Conservation (phyloP, 495 filamentous ascomycete genomes). For the Penicillium coprophilum region DNA sequence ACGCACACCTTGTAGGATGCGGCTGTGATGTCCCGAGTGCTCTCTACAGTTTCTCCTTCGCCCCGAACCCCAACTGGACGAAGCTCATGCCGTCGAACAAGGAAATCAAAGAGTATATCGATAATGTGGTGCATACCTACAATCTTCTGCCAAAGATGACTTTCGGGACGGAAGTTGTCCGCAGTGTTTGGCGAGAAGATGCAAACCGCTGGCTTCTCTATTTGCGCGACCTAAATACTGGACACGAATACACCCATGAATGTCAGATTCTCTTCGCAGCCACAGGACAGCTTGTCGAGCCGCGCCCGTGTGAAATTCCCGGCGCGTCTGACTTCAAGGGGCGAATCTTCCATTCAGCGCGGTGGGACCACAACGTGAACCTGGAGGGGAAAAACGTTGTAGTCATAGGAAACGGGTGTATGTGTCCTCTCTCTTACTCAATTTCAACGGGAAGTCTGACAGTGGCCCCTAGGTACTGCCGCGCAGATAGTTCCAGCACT, state of each 20-base stretch:
- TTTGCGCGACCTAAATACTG: slow-evolving; percentile 36
- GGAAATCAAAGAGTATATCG: slow-evolving; percentile 50
- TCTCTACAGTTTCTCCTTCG: no score
- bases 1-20: no score
- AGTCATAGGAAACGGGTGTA: slow-evolving; percentile 53
- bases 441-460: no score
- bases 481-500: slow-evolving; percentile 46
- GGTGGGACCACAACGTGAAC: slow-evolving; percentile 57
- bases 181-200: slow-evolving; percentile 42
- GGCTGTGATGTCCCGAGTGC: no score
- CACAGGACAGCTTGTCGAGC: slow-evolving; percentile 46
- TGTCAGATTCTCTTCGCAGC: slow-evolving; percentile 50
- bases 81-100: slow-evolving; percentile 40
- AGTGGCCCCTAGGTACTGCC: slow-evolving; percentile 39
- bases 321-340: slow-evolving; percentile 50
- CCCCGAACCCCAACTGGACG: no score
- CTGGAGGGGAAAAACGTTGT: slow-evolving; percentile 57
- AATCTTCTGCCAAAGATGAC: slow-evolving; percentile 42
- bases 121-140: slow-evolving; percentile 45
- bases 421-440: slow-evolving; percentile 3
- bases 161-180: slow-evolving; percentile 47
- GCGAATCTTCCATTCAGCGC: slow-evolving; percentile 56
- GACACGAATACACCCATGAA: slow-evolving; percentile 28
- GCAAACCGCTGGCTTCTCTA: slow-evolving; percentile 44
- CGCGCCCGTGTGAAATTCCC: slow-evolving; percentile 49